A percentile compares a stretch with the other conserved stretches of the same genome.
Evolutionary conservation across 2,329 filamentous ascomycete genomes (phyloP).

Genomic region (Neonectria magnoliae): DNA sequence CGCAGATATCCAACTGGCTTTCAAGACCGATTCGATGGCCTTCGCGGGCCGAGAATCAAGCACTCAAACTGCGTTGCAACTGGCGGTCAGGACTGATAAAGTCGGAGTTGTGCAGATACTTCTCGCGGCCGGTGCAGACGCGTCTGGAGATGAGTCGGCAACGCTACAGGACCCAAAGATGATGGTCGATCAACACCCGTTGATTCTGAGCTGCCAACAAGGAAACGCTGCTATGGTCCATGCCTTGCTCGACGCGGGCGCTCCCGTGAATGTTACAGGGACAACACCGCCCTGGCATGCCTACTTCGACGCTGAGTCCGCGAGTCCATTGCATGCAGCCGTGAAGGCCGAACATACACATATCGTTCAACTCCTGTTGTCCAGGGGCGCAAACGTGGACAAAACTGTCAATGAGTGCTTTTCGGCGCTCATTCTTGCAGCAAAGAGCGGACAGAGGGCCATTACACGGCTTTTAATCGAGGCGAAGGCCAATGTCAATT

Average conservation of each 20-base stretch:
- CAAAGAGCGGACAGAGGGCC: background rate
- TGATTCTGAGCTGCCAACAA: background rate
- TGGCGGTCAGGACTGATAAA: background rate
- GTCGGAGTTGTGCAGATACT: background rate
- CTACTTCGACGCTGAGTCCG: background rate
- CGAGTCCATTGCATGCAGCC: constrained; percentile 14
- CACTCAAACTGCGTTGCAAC: background rate
- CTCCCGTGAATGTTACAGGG: background rate
- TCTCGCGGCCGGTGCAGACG: background rate
- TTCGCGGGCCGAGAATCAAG: background rate
- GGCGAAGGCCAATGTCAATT: constrained; percentile 2
- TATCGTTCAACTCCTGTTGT: constrained; percentile 9
- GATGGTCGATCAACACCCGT: background rate
- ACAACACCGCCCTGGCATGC: too few species aligned
- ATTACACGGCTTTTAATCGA: constrained; percentile 4
- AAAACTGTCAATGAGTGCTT: background rate
- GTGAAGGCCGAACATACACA: background rate
- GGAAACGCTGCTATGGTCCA: background rate
- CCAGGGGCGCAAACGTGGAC: constrained; percentile 4
- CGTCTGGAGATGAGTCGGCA: background rate
- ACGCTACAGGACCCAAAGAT: too few species aligned
- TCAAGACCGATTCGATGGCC: background rate
- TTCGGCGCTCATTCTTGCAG: constrained; percentile 7
- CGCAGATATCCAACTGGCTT: constrained; percentile 4
- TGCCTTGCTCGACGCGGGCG: background rate